A percentile compares a stretch with the other conserved stretches of the same genome.
These are phyloP conservation scores for Vitis cinerea DNA, from an alignment of 164 flowering plant genomes.

Conservation along the genomic window DNA sequence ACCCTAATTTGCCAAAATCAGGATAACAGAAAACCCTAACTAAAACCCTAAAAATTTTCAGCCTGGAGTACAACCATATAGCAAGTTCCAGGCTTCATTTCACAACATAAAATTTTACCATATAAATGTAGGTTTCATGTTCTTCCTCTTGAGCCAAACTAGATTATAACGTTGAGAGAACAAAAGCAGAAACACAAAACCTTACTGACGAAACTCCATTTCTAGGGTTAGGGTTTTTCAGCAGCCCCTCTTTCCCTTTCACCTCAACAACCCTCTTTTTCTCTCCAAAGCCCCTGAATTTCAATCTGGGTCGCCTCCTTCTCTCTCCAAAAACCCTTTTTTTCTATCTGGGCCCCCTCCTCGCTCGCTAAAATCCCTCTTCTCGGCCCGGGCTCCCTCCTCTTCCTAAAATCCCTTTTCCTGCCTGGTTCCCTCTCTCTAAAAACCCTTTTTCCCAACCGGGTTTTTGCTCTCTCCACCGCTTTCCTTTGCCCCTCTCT, in stretches of 20 bases:
- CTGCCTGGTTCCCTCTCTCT: too few species aligned
- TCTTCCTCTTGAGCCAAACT: neutral
- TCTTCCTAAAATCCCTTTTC: too few species aligned
- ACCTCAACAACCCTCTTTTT: conserved; percentile 10
- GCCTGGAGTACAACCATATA: neutral
- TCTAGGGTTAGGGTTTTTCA: conserved; percentile 21
- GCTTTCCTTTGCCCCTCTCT: too few species aligned
- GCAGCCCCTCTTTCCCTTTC: neutral
- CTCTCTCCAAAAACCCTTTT: too few species aligned
- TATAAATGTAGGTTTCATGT: neutral
- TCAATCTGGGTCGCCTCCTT: too few species aligned
- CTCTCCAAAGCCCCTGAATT: neutral
- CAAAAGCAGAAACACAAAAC: neutral
- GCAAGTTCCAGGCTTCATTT: conserved; percentile 1
- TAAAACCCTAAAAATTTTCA: conserved; percentile 13
- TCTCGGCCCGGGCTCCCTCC: too few species aligned
- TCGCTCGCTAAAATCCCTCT: too few species aligned
- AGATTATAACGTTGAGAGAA: neutral
- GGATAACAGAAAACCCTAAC: neutral
- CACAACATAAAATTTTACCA: neutral
- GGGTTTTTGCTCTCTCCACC: too few species aligned
- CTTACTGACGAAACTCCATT: conserved; percentile 3
- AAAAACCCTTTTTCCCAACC: too few species aligned
- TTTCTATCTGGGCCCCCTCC: too few species aligned
- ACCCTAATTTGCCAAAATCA: neutral